Conservation (phyloP, 2,329 filamentous ascomycete genomes). For the Calonectria fujianensis region DNA sequence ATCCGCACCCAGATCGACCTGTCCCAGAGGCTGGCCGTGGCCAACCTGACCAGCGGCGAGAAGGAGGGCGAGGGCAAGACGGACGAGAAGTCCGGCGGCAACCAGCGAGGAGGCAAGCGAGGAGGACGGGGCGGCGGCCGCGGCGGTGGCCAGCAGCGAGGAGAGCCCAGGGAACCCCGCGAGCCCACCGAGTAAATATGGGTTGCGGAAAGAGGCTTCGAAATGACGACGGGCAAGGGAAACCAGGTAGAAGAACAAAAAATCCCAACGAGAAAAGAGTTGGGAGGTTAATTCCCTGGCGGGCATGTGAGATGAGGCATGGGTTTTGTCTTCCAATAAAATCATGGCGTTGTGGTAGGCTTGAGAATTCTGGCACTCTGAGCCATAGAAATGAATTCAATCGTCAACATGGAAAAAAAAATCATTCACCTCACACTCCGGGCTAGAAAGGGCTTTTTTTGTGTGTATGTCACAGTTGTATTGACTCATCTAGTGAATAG, state of each 20-base stretch:
- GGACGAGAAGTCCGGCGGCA: slow-evolving; percentile 63
- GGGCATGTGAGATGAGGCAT: slow-evolving; percentile 55
- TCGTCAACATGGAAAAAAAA: slow-evolving; percentile 53
- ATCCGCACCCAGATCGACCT: slow-evolving; percentile 99
- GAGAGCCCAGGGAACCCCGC: slow-evolving; percentile 68
- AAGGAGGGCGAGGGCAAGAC: slow-evolving; percentile 70
- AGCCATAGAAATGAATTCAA: slow-evolving; percentile 61
- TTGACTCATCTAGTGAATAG: slow-evolving; percentile 57
- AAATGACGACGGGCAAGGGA: slow-evolving; percentile 20
- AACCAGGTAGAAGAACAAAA: slow-evolving; percentile 46
- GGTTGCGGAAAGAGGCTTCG: background rate
- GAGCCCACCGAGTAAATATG: slow-evolving; percentile 58
- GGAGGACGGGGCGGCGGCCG: slow-evolving; percentile 71
- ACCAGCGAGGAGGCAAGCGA: slow-evolving; percentile 71
- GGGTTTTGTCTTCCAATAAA: slow-evolving; percentile 60
- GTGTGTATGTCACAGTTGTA: slow-evolving; percentile 53
- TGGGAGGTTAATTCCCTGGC: slow-evolving; percentile 47
- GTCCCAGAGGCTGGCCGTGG: slow-evolving; percentile 93
- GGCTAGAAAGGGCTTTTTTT: slow-evolving; percentile 39
- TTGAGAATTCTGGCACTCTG: slow-evolving; percentile 57
- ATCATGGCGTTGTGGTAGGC: slow-evolving; percentile 63
- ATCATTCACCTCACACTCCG: slow-evolving; percentile 24
- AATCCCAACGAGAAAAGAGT: slow-evolving; percentile 47
- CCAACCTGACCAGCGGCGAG: slow-evolving; percentile 74
- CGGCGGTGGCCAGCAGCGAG: slow-evolving; percentile 70